Percentiles rank a stretch among this genome's conserved stretches.
Conservation (phyloP, 441 rosid genomes). For the Hura crepitans region DNA sequence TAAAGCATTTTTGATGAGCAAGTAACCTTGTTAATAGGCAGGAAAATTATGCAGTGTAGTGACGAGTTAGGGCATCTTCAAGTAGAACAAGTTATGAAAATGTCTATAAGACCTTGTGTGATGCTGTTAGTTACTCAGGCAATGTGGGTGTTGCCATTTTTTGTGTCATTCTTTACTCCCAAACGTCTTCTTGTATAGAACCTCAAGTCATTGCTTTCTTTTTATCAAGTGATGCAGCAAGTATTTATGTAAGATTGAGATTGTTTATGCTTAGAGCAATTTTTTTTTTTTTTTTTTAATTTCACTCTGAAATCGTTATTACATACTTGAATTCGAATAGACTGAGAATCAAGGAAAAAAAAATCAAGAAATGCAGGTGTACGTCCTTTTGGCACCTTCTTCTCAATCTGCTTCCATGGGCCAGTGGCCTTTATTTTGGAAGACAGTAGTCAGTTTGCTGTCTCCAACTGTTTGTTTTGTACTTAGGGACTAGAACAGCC, state of each 20-base stretch:
- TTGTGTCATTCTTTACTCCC: conserved; percentile 2
- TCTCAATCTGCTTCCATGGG: neutral
- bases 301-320: neutral
- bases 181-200: conserved; percentile 4
- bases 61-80: neutral
- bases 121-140: conserved; percentile 9
- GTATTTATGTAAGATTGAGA: neutral
- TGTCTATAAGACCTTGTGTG: neutral
- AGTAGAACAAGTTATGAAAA: neutral
- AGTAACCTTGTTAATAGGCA: conserved; percentile 23
- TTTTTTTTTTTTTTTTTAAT: too few species aligned
- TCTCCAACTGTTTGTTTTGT: neutral
- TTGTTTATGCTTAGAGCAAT: too few species aligned
- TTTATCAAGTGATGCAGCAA: neutral
- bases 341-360: neutral
- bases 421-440: neutral
- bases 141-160: conserved; percentile 15
- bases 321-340: neutral
- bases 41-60: conserved; percentile 13
- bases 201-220: neutral
- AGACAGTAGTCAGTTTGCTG: neutral
- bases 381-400: neutral
- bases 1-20: conserved; percentile 42
- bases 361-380: conserved; percentile 1
- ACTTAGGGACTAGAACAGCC: neutral